Percentiles rank a stretch among this genome's conserved stretches.
These are phyloP conservation scores for Bromus sterilis DNA, from an alignment of 176 grass and related monocot genomes.

Conservation along the genomic window DNA sequence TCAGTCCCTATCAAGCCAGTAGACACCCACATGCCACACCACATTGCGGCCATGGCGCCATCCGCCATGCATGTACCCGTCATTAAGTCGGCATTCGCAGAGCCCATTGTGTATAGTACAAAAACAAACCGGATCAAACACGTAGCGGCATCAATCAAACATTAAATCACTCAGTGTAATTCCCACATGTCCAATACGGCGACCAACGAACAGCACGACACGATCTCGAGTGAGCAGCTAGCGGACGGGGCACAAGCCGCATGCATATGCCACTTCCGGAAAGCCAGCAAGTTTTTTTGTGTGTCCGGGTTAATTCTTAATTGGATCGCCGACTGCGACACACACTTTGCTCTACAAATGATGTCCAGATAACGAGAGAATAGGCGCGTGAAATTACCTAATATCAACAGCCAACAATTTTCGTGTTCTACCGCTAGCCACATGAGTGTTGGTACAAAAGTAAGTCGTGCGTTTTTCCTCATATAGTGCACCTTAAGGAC, in stretches of 20 bases:
- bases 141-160: not conserved
- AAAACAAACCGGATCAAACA: not conserved
- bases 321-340: not conserved
- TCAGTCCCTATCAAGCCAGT: not conserved
- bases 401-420: not conserved
- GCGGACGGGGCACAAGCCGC: not conserved
- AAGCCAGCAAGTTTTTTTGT: not conserved
- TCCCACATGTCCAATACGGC: not conserved
- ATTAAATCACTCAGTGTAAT: not conserved
- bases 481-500: no score
- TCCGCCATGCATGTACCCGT: not conserved
- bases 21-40: not conserved
- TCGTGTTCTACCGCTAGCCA: not conserved
- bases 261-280: not conserved
- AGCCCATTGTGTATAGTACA: not conserved
- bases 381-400: no score
- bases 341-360: not conserved
- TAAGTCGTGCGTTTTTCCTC: not conserved
- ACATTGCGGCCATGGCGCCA: not conserved
- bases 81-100: not conserved
- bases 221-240: not conserved
- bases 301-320: no score
- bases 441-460: no score
- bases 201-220: not conserved
- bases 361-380: not conserved